Evolutionary conservation across 306 rosid species (phyloP).

Genomic region (Spatholobus suberectus): DNA sequence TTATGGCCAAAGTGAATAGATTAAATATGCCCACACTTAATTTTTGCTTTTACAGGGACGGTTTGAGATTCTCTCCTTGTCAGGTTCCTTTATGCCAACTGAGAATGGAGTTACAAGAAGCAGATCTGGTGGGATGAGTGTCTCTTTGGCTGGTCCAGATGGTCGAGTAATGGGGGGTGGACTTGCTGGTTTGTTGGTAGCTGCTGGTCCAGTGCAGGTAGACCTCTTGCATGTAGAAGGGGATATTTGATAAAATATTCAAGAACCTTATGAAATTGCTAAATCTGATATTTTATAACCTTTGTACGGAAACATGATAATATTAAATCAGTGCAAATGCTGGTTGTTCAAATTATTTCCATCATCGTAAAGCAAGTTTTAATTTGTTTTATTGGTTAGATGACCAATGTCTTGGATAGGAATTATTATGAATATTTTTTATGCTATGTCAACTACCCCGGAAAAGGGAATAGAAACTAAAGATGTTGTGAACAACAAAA

Average conservation of each 20-base stretch:
- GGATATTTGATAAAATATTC: slow-evolving; percentile 4
- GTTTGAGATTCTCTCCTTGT: slow-evolving; percentile 88
- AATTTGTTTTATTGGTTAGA: not conserved
- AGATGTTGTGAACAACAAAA: not conserved
- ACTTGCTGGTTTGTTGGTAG: slow-evolving; percentile 85
- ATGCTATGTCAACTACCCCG: not conserved
- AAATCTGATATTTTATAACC: not conserved
- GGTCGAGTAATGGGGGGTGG: slow-evolving; percentile 94
- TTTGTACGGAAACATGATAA: not conserved
- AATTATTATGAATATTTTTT: not conserved
- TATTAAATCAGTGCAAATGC: not conserved
- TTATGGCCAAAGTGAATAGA: not conserved
- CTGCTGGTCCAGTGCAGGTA: slow-evolving; percentile 97
- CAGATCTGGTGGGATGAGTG: slow-evolving; percentile 95
- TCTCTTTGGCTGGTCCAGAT: slow-evolving; percentile 89
- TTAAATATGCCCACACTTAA: slow-evolving; percentile 13
- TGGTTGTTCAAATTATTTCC: slow-evolving; percentile 21
- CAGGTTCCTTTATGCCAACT: slow-evolving; percentile 86
- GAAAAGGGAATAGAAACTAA: not conserved
- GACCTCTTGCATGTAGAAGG: slow-evolving; percentile 14
- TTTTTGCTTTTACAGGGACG: slow-evolving; percentile 66
- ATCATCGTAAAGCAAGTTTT: not conserved
- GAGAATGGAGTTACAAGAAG: slow-evolving; percentile 75
- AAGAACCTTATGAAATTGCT: slow-evolving; percentile 5
- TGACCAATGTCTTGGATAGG: not conserved